Evolutionary conservation across 257 asterid genomes (phyloP), one percentile per base, ranked within the genome.

Genomic region (Solanum chilense): DNA sequence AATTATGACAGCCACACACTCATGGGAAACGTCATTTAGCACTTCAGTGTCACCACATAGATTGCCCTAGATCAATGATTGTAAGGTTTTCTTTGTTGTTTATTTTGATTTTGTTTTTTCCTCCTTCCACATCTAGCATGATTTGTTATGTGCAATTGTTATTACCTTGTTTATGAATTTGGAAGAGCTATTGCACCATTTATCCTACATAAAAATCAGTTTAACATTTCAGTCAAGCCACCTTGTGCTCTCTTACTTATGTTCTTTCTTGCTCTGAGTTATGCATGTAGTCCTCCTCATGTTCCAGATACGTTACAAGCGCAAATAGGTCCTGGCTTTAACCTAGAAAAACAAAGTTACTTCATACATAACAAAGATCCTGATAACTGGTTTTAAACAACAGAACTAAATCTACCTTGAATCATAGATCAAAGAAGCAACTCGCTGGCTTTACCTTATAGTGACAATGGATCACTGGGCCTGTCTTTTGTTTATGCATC

Each of bases 21-120:
- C 98, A n/a, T 93, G 97, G 89, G 98, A 93, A 90, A 90, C 90
- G 88, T 88, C 93, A 15, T 47, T 90, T 4, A 90, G 91, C 89
- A 88, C 88, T 87, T 91, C 92, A 58, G 92, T 87, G 41, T 45
- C 60, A 29, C 44, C 88, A 41, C 91, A 66, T 31, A 89, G 84
- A 21, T 64, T 35, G 29, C 45, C 91, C 91, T 90, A 87, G 93
- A 89, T 90, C 62, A 87, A 82, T 71, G 44, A 20, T 31, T 82
- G 42, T 16, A 49, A 33, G 64, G 6, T 60, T 20, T 86, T 45
- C 31, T 27, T 47, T 82, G 74, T 35, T 88, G 45, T 82, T 41
- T 42, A 14, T 31, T 33, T 42, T 60, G 60, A 56, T 84, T 41
- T 66, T 76, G 42, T 42, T 23, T 62, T 56, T 18, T 33, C 29